Evolutionary conservation across 1,139 yeast species (phyloP), one percentile per base, ranked within the genome.

Genomic region (Saccharomyces uvarum): DNA sequence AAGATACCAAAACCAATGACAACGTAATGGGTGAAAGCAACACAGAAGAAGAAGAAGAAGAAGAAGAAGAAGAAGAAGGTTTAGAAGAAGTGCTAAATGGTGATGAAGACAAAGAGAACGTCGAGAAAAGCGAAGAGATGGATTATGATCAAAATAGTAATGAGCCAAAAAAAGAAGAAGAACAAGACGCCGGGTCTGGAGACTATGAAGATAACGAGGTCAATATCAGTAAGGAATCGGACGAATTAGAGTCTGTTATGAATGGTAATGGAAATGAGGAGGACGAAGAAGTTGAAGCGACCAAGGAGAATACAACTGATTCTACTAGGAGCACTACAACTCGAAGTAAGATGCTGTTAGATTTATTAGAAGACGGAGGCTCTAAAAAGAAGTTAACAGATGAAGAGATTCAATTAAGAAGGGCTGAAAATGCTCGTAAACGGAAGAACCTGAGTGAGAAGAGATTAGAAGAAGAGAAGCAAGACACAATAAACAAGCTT

Each of bases 381-480:
- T 52, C 58, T 14, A 55, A 59, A 21, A 62, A 60, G 49, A 59
- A 54, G 38, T 78, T 88, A 55, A 85, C 96, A 0, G 97, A 85
- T 56, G 97, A 93, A 67, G 96, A 91, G 70, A 78, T 83, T 46
- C 88, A 88, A 42, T 72, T 89, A 56, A 78, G 90, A 47, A 83
- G 90, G 59, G 91, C 95, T 0, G 99, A 93, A 67, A 84, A 82
- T 65, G 93, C 97, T 0, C 80, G 99, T 62, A 82, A 91, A 69
- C 79, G 99, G 60, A 87, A 87, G 69, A 93, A 93, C 66, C 79
- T 90, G 65, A 85, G 86, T 61, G 91, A 85, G 64, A 85, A 86
- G 72, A 82, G 86, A 59, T 74, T 88, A 46, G 98, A 90, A 66
- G 97, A 89, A 69, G 99, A 93, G 70, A 93, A 93, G 69, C 81